A percentile compares a stretch with the other conserved stretches of the same genome.
These are phyloP conservation scores for Epithemia pelagica DNA, from an alignment of 108 stramenopile species.

Conservation along the genomic window DNA sequence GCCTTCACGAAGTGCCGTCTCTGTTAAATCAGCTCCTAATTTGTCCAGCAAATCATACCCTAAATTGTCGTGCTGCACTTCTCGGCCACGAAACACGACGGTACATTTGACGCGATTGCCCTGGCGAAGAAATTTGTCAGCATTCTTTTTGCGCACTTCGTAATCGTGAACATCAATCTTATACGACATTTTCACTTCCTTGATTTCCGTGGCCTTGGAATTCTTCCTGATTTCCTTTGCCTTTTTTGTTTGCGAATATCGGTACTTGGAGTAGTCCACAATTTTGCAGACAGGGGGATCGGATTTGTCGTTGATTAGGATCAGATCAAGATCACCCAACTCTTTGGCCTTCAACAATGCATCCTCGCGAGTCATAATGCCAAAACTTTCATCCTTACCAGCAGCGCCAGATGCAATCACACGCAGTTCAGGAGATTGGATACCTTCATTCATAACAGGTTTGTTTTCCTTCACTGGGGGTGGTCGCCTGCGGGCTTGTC, in stretches of 20 bases:
- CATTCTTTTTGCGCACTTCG: constrained; percentile 79
- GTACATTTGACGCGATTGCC: constrained; percentile 84
- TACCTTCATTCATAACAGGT: constrained; percentile 83
- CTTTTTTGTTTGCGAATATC: constrained; percentile 88
- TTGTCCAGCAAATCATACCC: constrained; percentile 64
- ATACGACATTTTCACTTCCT: constrained; percentile 96
- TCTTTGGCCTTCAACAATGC: constrained; percentile 86
- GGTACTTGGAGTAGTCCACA: constrained; percentile 91
- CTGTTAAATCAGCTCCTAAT: constrained; percentile 57
- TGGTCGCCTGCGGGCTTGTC: neutral
- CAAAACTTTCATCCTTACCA: constrained; percentile 85
- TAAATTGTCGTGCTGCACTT: constrained; percentile 72
- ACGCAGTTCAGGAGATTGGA: constrained; percentile 49
- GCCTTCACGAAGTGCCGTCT: constrained; percentile 56
- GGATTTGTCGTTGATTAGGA: constrained; percentile 82
- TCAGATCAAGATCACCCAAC: constrained; percentile 79
- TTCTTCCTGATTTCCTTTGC: constrained; percentile 93
- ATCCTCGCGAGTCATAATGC: constrained; percentile 76
- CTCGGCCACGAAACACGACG: constrained; percentile 77
- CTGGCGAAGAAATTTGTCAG: constrained; percentile 75
- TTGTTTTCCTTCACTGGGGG: constrained; percentile 34
- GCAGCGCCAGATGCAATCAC: constrained; percentile 46
- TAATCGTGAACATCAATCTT: constrained; percentile 96
- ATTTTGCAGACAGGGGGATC: constrained; percentile 94
- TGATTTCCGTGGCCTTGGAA: constrained; percentile 87